phyloP scores from a whole-genome alignment of 805 yeast species.

The Sugiyamaella valdiviana region DNA sequence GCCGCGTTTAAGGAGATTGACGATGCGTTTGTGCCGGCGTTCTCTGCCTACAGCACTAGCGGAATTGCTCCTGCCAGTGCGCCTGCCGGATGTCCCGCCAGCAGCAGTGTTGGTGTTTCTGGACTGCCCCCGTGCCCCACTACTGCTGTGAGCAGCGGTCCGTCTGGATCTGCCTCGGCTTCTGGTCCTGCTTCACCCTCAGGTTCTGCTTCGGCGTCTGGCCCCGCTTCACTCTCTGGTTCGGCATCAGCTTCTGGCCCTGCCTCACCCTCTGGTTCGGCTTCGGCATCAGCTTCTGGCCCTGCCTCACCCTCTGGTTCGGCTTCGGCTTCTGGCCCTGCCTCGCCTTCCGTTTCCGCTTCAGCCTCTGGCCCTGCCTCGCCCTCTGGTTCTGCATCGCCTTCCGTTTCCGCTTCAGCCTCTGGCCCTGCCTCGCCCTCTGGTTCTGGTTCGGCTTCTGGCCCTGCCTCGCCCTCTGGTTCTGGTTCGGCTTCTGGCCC shows the following conservation, averaged over 20 bases:
- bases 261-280: background rate
- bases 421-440: background rate
- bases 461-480: background rate
- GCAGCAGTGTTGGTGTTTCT: background rate
- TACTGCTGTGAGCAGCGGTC: too few species aligned
- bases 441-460: background rate
- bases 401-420: too few species aligned
- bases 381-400: background rate
- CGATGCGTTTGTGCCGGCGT: slow-evolving; percentile 10
- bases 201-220: background rate
- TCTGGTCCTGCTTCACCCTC: background rate
- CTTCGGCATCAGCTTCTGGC: too few species aligned
- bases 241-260: background rate
- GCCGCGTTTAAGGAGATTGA: slow-evolving; percentile 12
- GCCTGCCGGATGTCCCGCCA: slow-evolving; percentile 1
- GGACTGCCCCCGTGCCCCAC: background rate
- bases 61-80: background rate
- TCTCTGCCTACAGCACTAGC: slow-evolving; percentile 2
- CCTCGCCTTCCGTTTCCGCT: too few species aligned
- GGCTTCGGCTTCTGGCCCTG: too few species aligned
- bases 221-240: background rate
- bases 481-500: too few species aligned
- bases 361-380: background rate
- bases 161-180: background rate
- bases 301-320: too few species aligned